Conservation (phyloP, 2,329 filamentous ascomycete genomes). For the Drechslerella dactyloides region DNA sequence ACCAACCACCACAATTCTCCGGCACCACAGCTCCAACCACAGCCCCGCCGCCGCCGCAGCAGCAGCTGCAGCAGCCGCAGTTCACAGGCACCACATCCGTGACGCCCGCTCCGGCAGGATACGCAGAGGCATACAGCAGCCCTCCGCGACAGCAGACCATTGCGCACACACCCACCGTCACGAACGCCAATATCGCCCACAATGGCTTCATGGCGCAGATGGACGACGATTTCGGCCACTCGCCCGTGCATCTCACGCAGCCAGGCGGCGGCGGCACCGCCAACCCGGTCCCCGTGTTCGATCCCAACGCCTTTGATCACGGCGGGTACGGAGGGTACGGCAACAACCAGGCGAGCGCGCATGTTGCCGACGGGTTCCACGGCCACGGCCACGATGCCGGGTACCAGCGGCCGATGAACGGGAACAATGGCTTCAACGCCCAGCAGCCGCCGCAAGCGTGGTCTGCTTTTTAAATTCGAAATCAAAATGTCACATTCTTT, state of each 20-base stretch:
- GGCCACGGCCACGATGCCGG: too few relatives aligned
- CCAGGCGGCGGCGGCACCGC: conserved; percentile 3
- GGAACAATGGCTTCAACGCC: conserved; percentile 8
- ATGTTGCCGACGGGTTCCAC: neutral
- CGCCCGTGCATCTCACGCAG: conserved; percentile 36
- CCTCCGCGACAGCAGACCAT: conserved; percentile 23
- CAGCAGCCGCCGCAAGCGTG: conserved; percentile 28
- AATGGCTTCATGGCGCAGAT: conserved; percentile 44
- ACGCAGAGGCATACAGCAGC: conserved; percentile 22
- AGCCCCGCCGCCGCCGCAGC: conserved; percentile 5
- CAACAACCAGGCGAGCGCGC: conserved; percentile 9
- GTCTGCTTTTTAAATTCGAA: conserved; percentile 27
- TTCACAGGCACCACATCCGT: conserved; percentile 28
- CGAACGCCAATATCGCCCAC: conserved; percentile 4
- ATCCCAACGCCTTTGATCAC: conserved; percentile 46
- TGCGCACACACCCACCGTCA: conserved; percentile 1
- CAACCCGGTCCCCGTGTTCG: conserved; percentile 6
- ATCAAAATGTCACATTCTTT: too few relatives aligned
- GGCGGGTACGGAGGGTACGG: conserved; percentile 31
- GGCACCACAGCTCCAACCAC: conserved; percentile 8
- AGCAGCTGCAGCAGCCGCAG: conserved; percentile 17
- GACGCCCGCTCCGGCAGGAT: conserved; percentile 26
- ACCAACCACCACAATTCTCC: conserved; percentile 31
- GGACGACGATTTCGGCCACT: conserved; percentile 47
- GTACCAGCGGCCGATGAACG: neutral